Evolutionary conservation across 345 rosid species (phyloP), one percentile per base, ranked within the genome.

Genomic region (Nasturtium officinale): DNA sequence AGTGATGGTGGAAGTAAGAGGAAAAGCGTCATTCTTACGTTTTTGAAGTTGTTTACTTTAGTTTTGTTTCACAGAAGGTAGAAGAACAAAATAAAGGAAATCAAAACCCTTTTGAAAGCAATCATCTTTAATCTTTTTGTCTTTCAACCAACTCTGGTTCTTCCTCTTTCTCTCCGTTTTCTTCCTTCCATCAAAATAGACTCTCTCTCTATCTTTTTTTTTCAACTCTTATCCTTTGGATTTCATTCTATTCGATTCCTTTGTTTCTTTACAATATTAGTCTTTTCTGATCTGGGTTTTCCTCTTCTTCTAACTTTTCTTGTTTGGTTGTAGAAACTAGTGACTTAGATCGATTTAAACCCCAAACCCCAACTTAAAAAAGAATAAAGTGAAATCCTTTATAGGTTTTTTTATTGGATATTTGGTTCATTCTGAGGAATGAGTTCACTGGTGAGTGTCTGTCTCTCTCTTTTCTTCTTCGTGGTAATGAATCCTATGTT

Each of bases 231-330:
- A 32, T 47, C 37, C 61, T 74, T 74, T 53, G 17, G 73, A 10
- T 58, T 68, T 42, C n/a, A 23, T 30, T 56, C 42, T 7, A 58
- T 59, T 67, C 11, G 35, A 53, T 71, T 74, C 71, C 48, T 62
- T 28, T 53, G 45, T 53, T 45, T 40, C 55, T 61, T 61, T 45
- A 53, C 25, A 68, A 32, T 52, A 69, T 75, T 3, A 7, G 25
- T 52, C 50, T 51, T 75, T 60, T 56, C 64, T 61, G 74, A 76
- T 76, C 66, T 76, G 75, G 75, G 61, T 69, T 69, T 69, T 33
- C 10, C 32, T 69, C 65, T 62, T 53, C 18, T 75, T 8, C 54
- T 60, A 50, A 55, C 71, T 57, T 42, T 37, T n/a, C 3, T 17
- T 52, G 21, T 30, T 59, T 50, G 26, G 72, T 42, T 38, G 26